Base-by-base conservation (phyloP, 345 rosid species). In the Camelina sativa region DNA sequence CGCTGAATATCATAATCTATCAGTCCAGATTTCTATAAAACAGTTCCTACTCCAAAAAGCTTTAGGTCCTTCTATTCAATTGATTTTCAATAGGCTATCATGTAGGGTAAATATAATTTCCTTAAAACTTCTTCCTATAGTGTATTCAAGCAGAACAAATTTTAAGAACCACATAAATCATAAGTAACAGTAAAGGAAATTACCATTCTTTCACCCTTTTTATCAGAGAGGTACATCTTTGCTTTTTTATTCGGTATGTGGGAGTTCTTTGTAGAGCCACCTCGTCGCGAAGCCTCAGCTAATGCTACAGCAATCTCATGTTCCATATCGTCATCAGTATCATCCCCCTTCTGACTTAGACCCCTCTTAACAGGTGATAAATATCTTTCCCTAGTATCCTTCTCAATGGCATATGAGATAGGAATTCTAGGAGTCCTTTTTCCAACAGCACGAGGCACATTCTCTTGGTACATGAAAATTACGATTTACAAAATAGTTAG, bases 381-480 rank as follows among this genome's bases (percentile, higher is more conserved):
- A 80, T 77, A 86, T 64, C 78, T 85, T 69, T 81, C 84, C 28
- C 73, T 78, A 62, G 60, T 79, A 74, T 78, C 87, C 81, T 84
- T 90, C 60, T 86, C 87, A 71, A 41, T 79, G 63, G 88, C 67
- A 82, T 71, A 81, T 59, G 89, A 75, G 79, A 88, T 84, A 56
- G 93, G 91, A 59, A 90, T 85, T 68, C 96, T 86, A 69, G 96
- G 96, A 57, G 91, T 90, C 85, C 96, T 82, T 86, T 87, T 90
- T 46, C 93, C 96, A 80, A 90, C 93, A 69, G 91, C 91, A 76
- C 93, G 91, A 25, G 93, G 88, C 81, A 81, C 72, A 80, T 83
- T 86, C 76, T 82, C 96, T 90, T 79, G 46, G 69, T 19, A 72
- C 74, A 72, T 48, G 80, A 64, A 78, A 67, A 46, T 72, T 73